Conservation (phyloP, 2,329 filamentous ascomycete species). For the Plectosphaerella sp. region DNA sequence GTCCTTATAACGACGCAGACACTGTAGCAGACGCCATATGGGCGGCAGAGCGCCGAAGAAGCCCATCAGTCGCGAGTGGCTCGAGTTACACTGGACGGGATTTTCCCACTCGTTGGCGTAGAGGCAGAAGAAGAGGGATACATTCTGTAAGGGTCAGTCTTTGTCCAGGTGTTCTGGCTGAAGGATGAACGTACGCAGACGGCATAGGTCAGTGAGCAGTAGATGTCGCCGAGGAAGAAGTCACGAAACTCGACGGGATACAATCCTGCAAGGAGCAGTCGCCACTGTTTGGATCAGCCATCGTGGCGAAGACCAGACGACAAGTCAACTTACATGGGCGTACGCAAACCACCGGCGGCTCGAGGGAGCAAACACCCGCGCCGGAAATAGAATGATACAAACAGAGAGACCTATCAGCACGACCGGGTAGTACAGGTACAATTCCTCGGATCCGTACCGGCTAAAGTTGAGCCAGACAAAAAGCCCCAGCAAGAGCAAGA, state of each 20-base stretch:
- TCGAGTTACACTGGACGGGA: constrained; percentile 77
- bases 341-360: constrained; percentile 84
- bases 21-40: constrained; percentile 88
- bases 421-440: constrained; percentile 86
- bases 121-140: constrained; percentile 90
- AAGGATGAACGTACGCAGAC: constrained; percentile 62
- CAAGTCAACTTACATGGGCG: constrained; percentile 63
- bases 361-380: constrained; percentile 67
- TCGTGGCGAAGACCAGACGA: background rate
- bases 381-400: constrained; percentile 70
- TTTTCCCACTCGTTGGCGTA: constrained; percentile 76
- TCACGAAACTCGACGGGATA: constrained; percentile 96
- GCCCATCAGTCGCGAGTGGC: constrained; percentile 74
- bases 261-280: constrained; percentile 76
- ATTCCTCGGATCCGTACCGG: constrained; percentile 54
- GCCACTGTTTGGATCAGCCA: constrained; percentile 57
- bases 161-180: background rate
- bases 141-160: constrained; percentile 53
- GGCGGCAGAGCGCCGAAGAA: constrained; percentile 81
- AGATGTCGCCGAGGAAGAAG: constrained; percentile 97
- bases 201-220: constrained; percentile 89
- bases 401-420: constrained; percentile 68
- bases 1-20: constrained; percentile 82
- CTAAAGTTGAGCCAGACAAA: constrained; percentile 89
- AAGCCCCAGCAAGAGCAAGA: constrained; percentile 72